Conservation (phyloP, 768 basidiomycete genomes). For the Lentinula raphanica region DNA sequence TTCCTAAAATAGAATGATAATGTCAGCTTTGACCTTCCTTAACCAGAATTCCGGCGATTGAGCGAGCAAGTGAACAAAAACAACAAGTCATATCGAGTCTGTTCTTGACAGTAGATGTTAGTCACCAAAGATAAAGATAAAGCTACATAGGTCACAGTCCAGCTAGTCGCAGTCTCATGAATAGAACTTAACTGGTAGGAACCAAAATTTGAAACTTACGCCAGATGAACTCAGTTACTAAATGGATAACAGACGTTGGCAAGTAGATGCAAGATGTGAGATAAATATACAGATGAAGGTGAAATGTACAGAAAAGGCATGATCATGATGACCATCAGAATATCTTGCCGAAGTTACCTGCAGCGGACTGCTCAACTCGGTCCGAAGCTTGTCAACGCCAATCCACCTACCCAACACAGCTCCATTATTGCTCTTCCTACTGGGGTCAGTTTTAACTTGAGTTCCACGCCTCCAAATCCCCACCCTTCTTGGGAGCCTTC, state of each 20-base stretch:
- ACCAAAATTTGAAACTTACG: neutral
- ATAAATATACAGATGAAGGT: constrained; percentile 4
- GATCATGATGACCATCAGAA: neutral
- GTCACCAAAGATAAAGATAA: too few species aligned
- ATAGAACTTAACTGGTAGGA: too few species aligned
- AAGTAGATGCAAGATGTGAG: neutral
- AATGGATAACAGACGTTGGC: neutral
- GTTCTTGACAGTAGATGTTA: too few species aligned
- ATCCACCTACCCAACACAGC: constrained; percentile 50
- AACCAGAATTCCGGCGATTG: too few species aligned
- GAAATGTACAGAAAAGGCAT: neutral
- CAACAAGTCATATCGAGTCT: too few species aligned
- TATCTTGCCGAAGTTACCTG: constrained; percentile 12
- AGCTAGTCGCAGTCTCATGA: too few species aligned
- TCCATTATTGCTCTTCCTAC: constrained; percentile 51
- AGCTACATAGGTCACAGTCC: too few species aligned
- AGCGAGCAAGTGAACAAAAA: too few species aligned
- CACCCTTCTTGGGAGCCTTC: neutral
- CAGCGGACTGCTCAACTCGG: constrained; percentile 20
- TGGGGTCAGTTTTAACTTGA: constrained; percentile 36
- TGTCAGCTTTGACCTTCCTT: too few species aligned
- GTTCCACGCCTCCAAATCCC: neutral
- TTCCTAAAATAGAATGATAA: neutral
- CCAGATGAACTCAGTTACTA: too few species aligned
- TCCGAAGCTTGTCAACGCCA: constrained; percentile 50